A percentile compares a stretch with the other conserved stretches of the same genome.
Evolutionary conservation across 1,284 basidiomycete species (phyloP).

Genomic region (Trichosporon inkin): DNA sequence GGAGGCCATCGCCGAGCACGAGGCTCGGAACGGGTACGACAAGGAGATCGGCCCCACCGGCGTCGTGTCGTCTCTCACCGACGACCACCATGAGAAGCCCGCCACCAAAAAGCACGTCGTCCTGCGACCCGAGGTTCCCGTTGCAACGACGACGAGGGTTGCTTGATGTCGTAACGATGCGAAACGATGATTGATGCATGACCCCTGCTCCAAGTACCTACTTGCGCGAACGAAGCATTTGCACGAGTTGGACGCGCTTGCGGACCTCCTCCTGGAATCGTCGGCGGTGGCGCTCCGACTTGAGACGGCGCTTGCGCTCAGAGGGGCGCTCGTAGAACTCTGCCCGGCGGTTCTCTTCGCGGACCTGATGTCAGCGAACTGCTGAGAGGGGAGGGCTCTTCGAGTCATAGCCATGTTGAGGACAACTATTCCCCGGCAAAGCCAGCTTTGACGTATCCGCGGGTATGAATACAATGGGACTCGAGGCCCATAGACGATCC

Average conservation of each 20-base stretch:
- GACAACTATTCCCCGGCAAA: too few species aligned
- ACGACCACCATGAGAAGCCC: not conserved
- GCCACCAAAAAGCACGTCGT: not conserved
- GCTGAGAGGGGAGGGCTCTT: not conserved
- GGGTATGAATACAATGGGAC: too few species aligned
- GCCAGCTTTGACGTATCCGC: too few species aligned
- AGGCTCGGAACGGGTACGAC: conserved; percentile 33
- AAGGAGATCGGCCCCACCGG: conserved; percentile 29
- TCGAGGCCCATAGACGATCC: too few species aligned
- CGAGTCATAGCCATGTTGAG: too few species aligned
- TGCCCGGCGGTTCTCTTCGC: conserved; percentile 25
- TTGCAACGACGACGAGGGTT: not conserved
- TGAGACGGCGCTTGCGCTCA: conserved; percentile 33
- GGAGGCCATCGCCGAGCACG: conserved; percentile 31
- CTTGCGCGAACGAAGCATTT: conserved; percentile 19
- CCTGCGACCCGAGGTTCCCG: not conserved
- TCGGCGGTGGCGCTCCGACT: conserved; percentile 36
- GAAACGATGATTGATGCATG: conserved; percentile 6
- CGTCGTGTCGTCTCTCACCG: not conserved
- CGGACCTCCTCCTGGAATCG: conserved; percentile 40
- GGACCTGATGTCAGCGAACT: conserved; percentile 4
- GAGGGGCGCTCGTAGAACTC: conserved; percentile 42
- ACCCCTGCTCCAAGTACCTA: conserved; percentile 7
- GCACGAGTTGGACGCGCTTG: conserved; percentile 20
- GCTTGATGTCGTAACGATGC: not conserved